Evolutionary conservation across 176 grass and related monocot genomes (phyloP).

Genomic region (Aegilops sharonensis): DNA sequence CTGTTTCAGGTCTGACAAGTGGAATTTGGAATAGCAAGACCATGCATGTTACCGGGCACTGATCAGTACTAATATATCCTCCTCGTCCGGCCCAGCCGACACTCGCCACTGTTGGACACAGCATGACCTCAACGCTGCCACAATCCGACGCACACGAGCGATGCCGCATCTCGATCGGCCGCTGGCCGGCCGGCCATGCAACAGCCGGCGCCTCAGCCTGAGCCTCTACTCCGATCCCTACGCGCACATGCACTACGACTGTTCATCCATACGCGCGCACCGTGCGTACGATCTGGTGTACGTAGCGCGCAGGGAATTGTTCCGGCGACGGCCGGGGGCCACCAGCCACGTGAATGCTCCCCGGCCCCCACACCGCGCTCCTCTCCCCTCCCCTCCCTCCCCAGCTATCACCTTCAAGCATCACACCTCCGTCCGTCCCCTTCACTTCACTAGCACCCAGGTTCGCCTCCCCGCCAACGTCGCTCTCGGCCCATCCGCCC

Average conservation of each 20-base stretch:
- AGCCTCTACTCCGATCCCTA: no score
- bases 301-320: slow-evolving; percentile 38
- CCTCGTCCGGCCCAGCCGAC: not conserved
- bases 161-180: no score
- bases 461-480: slow-evolving; percentile 40
- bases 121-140: not conserved
- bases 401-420: slow-evolving; percentile 39
- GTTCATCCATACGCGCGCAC: not conserved
- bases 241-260: not conserved
- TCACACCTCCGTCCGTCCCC: slow-evolving; percentile 36
- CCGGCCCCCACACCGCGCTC: slow-evolving; percentile 28
- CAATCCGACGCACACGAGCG: not conserved
- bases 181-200: not conserved
- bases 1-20: not conserved
- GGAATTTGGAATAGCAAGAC: not conserved
- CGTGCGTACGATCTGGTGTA: not conserved
- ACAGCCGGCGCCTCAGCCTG: not conserved
- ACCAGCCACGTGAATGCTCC: slow-evolving; percentile 75
- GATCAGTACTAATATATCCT: no score
- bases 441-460: slow-evolving; percentile 34
- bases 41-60: no score
- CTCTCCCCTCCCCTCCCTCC: not conserved
- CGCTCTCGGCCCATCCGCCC: slow-evolving; percentile 39
- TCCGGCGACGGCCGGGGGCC: slow-evolving; percentile 37
- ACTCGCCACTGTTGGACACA: not conserved